phyloP scores from a whole-genome alignment of 139 green algal genomes.

The Spirogloea muscicola region DNA sequence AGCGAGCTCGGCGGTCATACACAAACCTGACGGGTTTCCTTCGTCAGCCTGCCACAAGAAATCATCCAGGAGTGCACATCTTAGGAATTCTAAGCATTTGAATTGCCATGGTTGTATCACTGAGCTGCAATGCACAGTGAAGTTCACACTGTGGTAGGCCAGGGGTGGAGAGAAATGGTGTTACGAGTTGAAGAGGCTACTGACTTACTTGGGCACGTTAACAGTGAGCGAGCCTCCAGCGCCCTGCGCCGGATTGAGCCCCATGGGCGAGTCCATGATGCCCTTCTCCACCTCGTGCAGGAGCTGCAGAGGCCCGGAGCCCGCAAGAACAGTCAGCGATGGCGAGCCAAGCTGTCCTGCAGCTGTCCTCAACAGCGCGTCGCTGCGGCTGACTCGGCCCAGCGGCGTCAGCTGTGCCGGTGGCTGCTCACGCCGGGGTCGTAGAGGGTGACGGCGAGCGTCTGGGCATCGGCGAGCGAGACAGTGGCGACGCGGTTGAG shows the following conservation, averaged over 20 bases:
- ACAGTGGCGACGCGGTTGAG: slow-evolving; percentile 24
- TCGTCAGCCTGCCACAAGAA: slow-evolving; percentile 6
- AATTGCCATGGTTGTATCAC: too few species aligned
- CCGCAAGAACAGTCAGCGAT: too few species aligned
- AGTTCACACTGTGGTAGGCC: too few species aligned
- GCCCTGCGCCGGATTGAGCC: background rate
- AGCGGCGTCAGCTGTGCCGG: too few species aligned
- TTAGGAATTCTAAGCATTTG: too few species aligned
- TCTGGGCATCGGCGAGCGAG: slow-evolving; percentile 11
- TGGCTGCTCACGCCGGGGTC: slow-evolving; percentile 7
- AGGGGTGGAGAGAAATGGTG: too few species aligned
- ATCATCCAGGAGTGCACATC: too few species aligned
- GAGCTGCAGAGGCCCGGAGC: background rate
- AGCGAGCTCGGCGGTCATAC: background rate
- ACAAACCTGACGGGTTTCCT: slow-evolving; percentile 1
- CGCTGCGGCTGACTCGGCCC: too few species aligned
- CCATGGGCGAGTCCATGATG: slow-evolving; percentile 22
- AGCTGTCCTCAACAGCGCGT: too few species aligned
- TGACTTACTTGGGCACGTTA: slow-evolving; percentile 8
- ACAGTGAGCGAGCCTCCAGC: background rate
- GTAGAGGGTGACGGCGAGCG: slow-evolving; percentile 18
- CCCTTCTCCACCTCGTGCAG: slow-evolving; percentile 2
- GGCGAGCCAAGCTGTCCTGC: too few species aligned
- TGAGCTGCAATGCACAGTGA: too few species aligned
- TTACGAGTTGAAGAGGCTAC: too few species aligned